phyloP scores from a whole-genome alignment of 2,329 filamentous ascomycete genomes.

The Phialophora chinensis region DNA sequence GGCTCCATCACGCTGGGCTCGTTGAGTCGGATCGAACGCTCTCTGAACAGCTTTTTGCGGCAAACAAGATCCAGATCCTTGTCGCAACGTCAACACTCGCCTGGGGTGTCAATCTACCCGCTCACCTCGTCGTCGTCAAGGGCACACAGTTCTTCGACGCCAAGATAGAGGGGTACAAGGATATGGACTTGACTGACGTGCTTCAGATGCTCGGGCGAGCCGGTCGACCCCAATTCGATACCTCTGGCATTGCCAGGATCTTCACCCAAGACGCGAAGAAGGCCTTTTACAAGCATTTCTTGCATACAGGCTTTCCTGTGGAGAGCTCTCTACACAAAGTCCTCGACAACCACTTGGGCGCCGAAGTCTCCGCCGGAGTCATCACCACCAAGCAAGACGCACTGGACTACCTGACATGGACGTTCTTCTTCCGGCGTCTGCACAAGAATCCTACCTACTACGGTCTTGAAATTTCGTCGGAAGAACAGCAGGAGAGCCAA shows the following conservation, averaged over 20 bases:
- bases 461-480: conserved; percentile 87
- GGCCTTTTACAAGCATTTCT: conserved; percentile 98
- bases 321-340: conserved; percentile 97
- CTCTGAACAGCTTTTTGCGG: conserved; percentile 90
- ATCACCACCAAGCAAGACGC: conserved; percentile 95
- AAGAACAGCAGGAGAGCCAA: conserved; percentile 78
- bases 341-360: conserved; percentile 93
- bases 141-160: conserved; percentile 98
- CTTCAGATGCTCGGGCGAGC: conserved; percentile 97
- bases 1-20: conserved; percentile 93
- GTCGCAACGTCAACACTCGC: conserved; percentile 95
- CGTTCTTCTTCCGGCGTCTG: conserved; percentile 95
- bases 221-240: conserved; percentile 94
- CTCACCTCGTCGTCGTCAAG: conserved; percentile 96
- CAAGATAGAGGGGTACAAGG: conserved; percentile 95
- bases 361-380: conserved; percentile 91
- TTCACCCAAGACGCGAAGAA: conserved; percentile 98
- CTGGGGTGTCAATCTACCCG: conserved; percentile 97
- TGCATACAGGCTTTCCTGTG: conserved; percentile 96
- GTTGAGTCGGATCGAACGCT: conserved; percentile 92
- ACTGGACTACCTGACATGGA: conserved; percentile 97
- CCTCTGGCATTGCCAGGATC: conserved; percentile 92
- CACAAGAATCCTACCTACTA: conserved; percentile 99
- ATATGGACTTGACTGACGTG: conserved; percentile 98
- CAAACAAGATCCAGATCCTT: conserved; percentile 97